Evolutionary conservation across 345 rosid genomes (phyloP).

Genomic region (Nasturtium officinale): DNA sequence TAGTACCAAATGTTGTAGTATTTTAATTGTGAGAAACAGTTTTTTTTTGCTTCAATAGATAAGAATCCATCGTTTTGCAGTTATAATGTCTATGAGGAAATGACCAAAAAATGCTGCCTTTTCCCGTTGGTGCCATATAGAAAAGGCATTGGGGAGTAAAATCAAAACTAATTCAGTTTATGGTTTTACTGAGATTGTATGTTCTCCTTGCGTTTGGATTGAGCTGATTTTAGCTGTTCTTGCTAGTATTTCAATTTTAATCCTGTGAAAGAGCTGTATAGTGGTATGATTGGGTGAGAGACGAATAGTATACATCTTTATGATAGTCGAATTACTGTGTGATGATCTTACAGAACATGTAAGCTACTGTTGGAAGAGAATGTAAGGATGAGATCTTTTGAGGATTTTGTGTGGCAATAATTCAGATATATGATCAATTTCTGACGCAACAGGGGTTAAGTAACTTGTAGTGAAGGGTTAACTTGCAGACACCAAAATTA

Average conservation of each 20-base stretch:
- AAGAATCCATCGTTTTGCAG: neutral
- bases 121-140: neutral
- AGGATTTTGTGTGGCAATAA: neutral
- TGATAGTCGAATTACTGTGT: neutral
- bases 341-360: neutral
- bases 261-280: neutral
- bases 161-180: neutral
- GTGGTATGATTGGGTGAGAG: neutral
- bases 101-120: neutral
- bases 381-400: neutral
- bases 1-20: slow-evolving; percentile 3
- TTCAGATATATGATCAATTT: neutral
- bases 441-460: neutral
- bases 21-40: slow-evolving; percentile 8
- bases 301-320: neutral
- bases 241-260: neutral
- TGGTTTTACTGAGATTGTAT: neutral
- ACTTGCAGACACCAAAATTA: neutral
- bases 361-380: neutral
- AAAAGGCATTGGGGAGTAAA: neutral
- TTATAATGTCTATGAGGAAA: neutral
- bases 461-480: neutral
- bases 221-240: neutral
- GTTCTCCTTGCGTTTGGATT: neutral
- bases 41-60: slow-evolving; percentile 7